A percentile compares a stretch with the other conserved stretches of the same genome.
Evolutionary conservation across 2,329 filamentous ascomycete genomes (phyloP).

Genomic region (Fusarium palustre): DNA sequence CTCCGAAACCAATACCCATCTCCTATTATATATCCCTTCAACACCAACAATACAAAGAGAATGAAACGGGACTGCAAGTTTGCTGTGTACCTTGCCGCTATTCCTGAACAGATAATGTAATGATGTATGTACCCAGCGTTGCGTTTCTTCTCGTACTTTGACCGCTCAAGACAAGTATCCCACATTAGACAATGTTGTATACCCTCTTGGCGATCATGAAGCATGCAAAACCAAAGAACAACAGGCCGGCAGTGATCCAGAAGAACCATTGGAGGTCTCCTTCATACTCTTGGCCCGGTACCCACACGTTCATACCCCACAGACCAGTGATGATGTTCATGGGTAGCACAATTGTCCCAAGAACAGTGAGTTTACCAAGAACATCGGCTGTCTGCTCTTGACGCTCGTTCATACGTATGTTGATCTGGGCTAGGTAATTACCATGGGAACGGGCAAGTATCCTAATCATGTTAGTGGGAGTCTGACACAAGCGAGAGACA

Average conservation of each 20-base stretch:
- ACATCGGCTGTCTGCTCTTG: constrained; percentile 97
- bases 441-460: constrained; percentile 91
- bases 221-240: constrained; percentile 83
- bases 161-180: background rate
- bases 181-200: constrained; percentile 76
- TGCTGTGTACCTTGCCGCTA: constrained; percentile 19
- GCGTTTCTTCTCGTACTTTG: background rate
- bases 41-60: constrained; percentile 12
- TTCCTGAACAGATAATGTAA: background rate
- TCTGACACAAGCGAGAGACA: background rate
- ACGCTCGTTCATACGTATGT: constrained; percentile 98
- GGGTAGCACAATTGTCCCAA: constrained; percentile 95
- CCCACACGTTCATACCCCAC: constrained; percentile 99
- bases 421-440: constrained; percentile 99
- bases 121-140: constrained; percentile 14
- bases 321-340: constrained; percentile 99
- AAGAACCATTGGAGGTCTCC: constrained; percentile 80
- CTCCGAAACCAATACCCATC: background rate
- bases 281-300: constrained; percentile 89
- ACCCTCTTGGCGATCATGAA: constrained; percentile 86
- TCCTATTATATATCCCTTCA: background rate
- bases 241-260: constrained; percentile 77
- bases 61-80: constrained; percentile 14
- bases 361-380: constrained; percentile 91
- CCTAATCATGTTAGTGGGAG: constrained; percentile 57